phyloP scores from a whole-genome alignment of 225 moss, liverwort and hornwort genomes.

The Pleurozium schreberi region DNA sequence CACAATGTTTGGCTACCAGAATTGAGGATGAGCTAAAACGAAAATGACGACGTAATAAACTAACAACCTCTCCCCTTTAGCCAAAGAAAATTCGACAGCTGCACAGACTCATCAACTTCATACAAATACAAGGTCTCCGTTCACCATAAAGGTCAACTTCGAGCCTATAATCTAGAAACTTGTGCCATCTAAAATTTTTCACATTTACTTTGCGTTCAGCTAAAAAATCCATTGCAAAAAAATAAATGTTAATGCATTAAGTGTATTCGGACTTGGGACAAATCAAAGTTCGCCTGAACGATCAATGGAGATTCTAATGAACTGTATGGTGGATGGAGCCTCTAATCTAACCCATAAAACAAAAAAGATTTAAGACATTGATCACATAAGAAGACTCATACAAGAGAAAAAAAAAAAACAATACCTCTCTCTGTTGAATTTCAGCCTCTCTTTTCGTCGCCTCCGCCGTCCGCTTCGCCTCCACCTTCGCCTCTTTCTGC shows the following conservation, averaged over 20 bases:
- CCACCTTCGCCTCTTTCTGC: slow-evolving; percentile 17
- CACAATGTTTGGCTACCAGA: not conserved
- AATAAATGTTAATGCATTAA: not conserved
- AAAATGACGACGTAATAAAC: not conserved
- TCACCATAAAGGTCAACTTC: not conserved
- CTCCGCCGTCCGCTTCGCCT: slow-evolving; percentile 10
- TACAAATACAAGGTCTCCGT: no score
- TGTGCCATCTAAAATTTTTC: not conserved
- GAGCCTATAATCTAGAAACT: not conserved
- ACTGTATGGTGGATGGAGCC: not conserved
- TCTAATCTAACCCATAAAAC: not conserved
- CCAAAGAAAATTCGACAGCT: no score
- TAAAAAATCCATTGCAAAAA: not conserved
- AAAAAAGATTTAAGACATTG: no score
- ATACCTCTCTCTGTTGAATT: slow-evolving; percentile 16
- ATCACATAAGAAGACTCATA: no score
- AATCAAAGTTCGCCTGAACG: not conserved
- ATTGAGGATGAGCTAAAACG: not conserved
- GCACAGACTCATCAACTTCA: no score
- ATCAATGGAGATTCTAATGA: not conserved
- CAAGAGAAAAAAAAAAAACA: not conserved
- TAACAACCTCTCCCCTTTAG: not conserved
- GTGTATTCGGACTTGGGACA: not conserved
- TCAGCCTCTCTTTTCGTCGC: slow-evolving; percentile 6
- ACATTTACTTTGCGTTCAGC: not conserved